These are phyloP conservation scores for Hibiscus mutabilis DNA, from an alignment of 345 rosid genomes.

Conservation along the genomic window DNA sequence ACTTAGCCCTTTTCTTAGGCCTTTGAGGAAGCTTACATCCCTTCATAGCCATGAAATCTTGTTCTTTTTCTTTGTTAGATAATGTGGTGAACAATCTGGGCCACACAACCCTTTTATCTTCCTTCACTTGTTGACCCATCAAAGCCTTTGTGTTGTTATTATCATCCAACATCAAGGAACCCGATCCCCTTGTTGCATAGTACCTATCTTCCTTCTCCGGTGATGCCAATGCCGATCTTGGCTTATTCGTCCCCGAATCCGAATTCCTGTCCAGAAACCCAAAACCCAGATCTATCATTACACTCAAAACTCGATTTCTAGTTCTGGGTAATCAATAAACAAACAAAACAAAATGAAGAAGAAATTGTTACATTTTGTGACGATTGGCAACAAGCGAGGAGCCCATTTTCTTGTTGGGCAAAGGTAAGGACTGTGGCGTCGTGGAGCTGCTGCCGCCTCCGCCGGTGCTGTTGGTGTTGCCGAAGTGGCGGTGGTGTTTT, in stretches of 20 bases:
- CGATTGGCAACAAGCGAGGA: constrained; percentile 36
- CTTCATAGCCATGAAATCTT: constrained; percentile 91
- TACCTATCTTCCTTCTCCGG: constrained; percentile 76
- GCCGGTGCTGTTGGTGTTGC: constrained; percentile 7
- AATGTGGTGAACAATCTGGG: constrained; percentile 64
- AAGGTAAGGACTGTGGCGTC: constrained; percentile 15
- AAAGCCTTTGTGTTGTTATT: constrained; percentile 37
- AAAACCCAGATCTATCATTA: constrained; percentile 2
- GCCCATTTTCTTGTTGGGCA: constrained; percentile 46
- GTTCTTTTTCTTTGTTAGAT: constrained; percentile 91
- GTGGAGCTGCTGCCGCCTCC: constrained; percentile 24
- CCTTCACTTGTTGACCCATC: constrained; percentile 44
- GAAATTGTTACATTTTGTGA: constrained; percentile 36
- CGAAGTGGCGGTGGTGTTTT: constrained; percentile 33
- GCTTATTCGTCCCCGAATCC: constrained; percentile 37
- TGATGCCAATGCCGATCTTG: constrained; percentile 43
- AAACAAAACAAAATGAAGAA: neutral
- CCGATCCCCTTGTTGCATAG: constrained; percentile 70
- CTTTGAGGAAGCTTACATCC: constrained; percentile 91
- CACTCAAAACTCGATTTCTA: neutral
- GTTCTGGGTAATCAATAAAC: neutral
- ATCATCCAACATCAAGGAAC: constrained; percentile 59
- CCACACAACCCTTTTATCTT: constrained; percentile 59
- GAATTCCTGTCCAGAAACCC: constrained; percentile 33
- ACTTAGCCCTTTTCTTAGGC: constrained; percentile 85